A percentile compares a stretch with the other conserved stretches of the same genome.
Evolutionary conservation across 139 green algal genomes (phyloP).

Genomic region (Tetraselmis striata): DNA sequence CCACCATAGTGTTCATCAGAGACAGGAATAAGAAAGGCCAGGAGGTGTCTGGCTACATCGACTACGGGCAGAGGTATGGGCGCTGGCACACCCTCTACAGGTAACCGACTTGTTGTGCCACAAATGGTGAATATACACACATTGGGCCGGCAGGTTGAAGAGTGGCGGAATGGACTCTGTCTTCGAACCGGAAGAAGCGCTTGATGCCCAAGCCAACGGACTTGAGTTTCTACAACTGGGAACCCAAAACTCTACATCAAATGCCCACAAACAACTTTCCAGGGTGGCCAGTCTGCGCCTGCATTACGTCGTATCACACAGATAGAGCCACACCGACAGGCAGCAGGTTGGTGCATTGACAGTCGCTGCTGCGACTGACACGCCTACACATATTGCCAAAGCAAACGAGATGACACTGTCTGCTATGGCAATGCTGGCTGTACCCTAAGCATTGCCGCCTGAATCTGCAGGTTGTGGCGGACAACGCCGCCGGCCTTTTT

Average conservation of each 20-base stretch:
- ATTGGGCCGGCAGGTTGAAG: constrained; percentile 34
- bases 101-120: constrained; percentile 52
- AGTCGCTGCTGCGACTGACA: no score
- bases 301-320: no score
- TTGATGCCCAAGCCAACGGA: constrained; percentile 76
- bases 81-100: constrained; percentile 75
- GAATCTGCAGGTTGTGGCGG: constrained; percentile 63
- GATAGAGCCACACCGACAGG: no score
- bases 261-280: constrained; percentile 81
- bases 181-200: constrained; percentile 64
- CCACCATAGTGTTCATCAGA: constrained; percentile 85
- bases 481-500: constrained; percentile 66
- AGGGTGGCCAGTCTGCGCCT: constrained; percentile 27
- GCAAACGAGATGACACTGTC: no score
- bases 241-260: constrained; percentile 73
- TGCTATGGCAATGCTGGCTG: no score
- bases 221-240: constrained; percentile 89
- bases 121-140: constrained; percentile 60
- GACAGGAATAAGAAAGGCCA: constrained; percentile 71
- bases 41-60: constrained; percentile 80
- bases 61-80: constrained; percentile 74
- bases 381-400: no score
- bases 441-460: no score
- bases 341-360: no score
- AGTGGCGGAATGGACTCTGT: constrained; percentile 63